Base-by-base conservation (phyloP, 345 rosid genomes). In the Melastoma malabathricum region DNA sequence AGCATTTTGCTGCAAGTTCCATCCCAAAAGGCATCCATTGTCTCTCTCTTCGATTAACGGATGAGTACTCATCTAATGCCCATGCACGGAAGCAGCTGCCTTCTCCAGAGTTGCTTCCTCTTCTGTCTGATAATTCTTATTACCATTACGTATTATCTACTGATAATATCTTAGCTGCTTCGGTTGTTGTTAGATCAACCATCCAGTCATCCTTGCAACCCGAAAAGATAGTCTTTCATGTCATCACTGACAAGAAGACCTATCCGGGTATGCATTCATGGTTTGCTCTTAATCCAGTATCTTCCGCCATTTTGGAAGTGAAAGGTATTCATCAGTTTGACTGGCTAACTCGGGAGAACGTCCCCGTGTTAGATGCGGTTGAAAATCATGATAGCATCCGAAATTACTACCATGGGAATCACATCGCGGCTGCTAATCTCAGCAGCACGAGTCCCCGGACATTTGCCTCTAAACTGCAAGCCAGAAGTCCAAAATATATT, bases 221-320 rank as follows among this genome's bases (percentile, higher is more conserved):
- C 17, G 95, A 83, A 57, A 93, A 77, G 70, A 82, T 93, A 60
- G 99, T 93, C 56, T 93, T 93, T 64, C 99, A 93, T 59, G 66
- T 93, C 67, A 85, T 93, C 60, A 93, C 99, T 19, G 99, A 93
- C 74, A 93, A 93, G 89, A 93, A 88, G 75, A 93, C 99, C 8
- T 93, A 79, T 46, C 94, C 99, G 12, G 99, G 86, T 23, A 93
- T 93, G 97, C 99, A 88, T 60, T 89, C 99, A 55, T 93, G 99
- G 99, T 93, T 93, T 72, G 97, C 99, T 4, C 74, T 93, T 48
- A 88, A 93, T 58, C 75, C 99, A 15, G 72, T 73, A 19, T 71
- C 83, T 62, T 95, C 95, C 34, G 95, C 99, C 27, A 83, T 85
- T 46, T 75, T 93, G 50, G 99, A 93, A 69, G 94, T 88, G 48